Base-by-base conservation (phyloP, 345 rosid genomes). In the Melastoma malabathricum region DNA sequence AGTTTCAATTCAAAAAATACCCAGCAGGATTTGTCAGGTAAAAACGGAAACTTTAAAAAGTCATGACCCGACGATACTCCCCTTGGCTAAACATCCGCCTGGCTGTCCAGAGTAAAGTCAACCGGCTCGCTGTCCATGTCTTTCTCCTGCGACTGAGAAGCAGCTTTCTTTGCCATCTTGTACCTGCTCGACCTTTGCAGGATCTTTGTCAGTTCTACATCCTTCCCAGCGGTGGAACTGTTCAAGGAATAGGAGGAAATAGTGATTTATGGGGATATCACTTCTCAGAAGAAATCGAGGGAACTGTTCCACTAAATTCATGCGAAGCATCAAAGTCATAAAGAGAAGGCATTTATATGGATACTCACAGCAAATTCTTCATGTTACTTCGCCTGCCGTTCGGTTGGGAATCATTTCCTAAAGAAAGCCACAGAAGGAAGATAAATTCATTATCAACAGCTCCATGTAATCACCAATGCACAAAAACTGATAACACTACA, bases 71-170 rank as follows among this genome's bases (percentile, higher is more conserved):
- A 22, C 2, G 4, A 22, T 22, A 22, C 4, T 22, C 25, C 25
- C 25, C 25, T 22, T 22, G 13, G 5, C 48, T 54, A 63, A 5
- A 13, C 15, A 25, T 43, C 20, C 44, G 69, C 56, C 60, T 62
- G 72, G 51, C 80, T 74, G 8, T 82, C 84, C 10, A 80, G 82
- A 60, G 72, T 80, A 44, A 69, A 52, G 56, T 81, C 84, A 15
- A 43, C 55, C 1, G 72, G 73, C 57, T 60, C 75, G 62, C 76
- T 67, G 22, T 78, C 80, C 2, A 56, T 23, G 47, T 67, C 81
- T 46, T 64, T 56, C 0, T 46, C 53, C 54, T 69, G 74, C 16
- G 71, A 67, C 22, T 62, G 79, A 12, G 79, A 63, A 18, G 77
- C 81, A 16, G 66, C 59, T 54, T 67, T 62, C 70, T 72, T 78